Base-by-base conservation (phyloP, 805 yeast genomes). In the Helenozyma baotianmanensis region DNA sequence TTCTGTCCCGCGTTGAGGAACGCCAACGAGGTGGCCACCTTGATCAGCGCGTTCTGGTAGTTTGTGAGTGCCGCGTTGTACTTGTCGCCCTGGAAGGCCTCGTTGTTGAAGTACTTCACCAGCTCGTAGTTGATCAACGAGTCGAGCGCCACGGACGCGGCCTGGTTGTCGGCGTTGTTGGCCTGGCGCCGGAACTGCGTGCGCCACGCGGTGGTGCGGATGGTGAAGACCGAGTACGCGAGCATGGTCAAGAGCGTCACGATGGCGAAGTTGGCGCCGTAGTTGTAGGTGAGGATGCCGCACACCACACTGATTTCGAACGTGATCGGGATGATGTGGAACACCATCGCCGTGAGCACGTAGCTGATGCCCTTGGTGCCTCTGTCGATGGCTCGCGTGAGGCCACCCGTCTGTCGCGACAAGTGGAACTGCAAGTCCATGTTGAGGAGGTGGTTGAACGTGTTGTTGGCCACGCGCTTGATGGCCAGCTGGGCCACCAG, bases 321-420 rank as follows among this genome's bases (percentile, higher is more conserved):
- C 3, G 94, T 72, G 25, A 90, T 83, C 7, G 98, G 98, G 21
- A 90, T 67, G 23, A 92, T 89, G 56, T 92, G 97, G 66, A 92
- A 90, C n/a, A 92, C 96, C 95, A 90, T 85, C 2, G 97, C 96
- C 23, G 85, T 78, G 29, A 92, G 65, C 4, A 92, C 97, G 48
- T 84, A 89, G 9, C 94, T 81, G 33, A 92, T 90, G 64, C 98
- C 98, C 50, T 92, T 90, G 1, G 97, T 90, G 57, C 98, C 98
- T 43, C 98, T 70, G 51, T 92, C 98, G 50, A 92, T 92, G 2
- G 97, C 97, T 40, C 98, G 70, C 0, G 97, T 90, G 21, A 92
- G 61, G 0, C 96, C 97, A 45, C 98, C 98, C 0, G 98, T 92
- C 57, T 92, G 97, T 46, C 89, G 71, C 9, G 90, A 72, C 25